Conservation (phyloP, 495 filamentous ascomycete genomes). For the Tricharina praecox region DNA sequence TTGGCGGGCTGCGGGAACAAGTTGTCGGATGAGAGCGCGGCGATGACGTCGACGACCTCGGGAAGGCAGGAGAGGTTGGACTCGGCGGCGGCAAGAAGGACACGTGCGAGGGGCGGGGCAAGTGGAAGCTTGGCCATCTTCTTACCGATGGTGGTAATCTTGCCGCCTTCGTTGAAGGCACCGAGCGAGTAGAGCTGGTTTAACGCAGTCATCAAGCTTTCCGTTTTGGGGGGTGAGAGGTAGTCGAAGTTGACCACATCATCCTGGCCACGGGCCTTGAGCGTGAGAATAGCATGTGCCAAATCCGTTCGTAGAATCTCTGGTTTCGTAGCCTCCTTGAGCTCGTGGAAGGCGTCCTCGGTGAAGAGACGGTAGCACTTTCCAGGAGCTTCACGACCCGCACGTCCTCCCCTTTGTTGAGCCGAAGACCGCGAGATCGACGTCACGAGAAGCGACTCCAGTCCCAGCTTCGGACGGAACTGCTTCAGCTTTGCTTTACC, state of each 20-base stretch:
- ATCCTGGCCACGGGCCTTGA: conserved; percentile 80
- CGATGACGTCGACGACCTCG: conserved; percentile 83
- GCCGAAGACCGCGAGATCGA: conserved; percentile 86
- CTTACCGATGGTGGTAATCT: conserved; percentile 54
- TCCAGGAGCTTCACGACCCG: conserved; percentile 78
- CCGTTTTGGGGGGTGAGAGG: conserved; percentile 60
- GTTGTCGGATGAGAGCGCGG: conserved; percentile 69
- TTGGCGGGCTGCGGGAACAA: conserved; percentile 58
- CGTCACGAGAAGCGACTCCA: conserved; percentile 82
- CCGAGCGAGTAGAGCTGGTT: conserved; percentile 61
- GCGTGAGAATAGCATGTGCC: conserved; percentile 66
- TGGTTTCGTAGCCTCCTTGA: conserved; percentile 61
- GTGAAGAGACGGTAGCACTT: conserved; percentile 87
- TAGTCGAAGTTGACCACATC: conserved; percentile 73
- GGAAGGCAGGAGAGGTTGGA: conserved; percentile 50
- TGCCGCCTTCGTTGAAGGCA: conserved; percentile 54
- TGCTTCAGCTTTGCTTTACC: conserved; percentile 91
- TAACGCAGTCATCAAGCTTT: conserved; percentile 68
- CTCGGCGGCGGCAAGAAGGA: conserved; percentile 62
- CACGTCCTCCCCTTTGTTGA: conserved; percentile 79
- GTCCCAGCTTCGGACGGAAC: conserved; percentile 63
- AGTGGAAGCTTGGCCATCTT: conserved; percentile 73
- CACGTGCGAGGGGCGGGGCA: conserved; percentile 61
- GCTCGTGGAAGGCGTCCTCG: conserved; percentile 49
- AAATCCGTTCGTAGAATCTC: conserved; percentile 87